A percentile compares a stretch with the other conserved stretches of the same genome.
Evolutionary conservation across 352 stramenopile species (phyloP).

Genomic region (Aphanomyces cochlioides): DNA sequence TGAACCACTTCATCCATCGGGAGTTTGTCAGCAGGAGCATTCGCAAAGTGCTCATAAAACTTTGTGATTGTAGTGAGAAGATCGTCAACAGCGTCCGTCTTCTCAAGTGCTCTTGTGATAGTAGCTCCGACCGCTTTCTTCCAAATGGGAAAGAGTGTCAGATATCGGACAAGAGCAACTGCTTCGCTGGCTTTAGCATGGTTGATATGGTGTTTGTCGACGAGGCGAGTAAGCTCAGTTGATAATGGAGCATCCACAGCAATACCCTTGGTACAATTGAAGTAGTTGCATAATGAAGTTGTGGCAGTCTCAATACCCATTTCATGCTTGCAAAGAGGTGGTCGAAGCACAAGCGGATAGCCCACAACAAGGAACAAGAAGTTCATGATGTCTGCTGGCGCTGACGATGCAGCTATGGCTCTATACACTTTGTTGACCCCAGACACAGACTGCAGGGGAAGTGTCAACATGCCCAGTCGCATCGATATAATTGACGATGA

Average conservation of each 20-base stretch:
- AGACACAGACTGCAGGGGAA: constrained; percentile 73
- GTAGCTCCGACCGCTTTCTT: constrained; percentile 71
- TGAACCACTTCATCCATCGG: background rate
- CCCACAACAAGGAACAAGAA: constrained; percentile 66
- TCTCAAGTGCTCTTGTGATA: constrained; percentile 50
- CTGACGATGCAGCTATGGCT: constrained; percentile 31
- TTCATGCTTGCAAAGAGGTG: constrained; percentile 74
- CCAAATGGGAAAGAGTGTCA: constrained; percentile 75
- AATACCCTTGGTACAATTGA: constrained; percentile 61
- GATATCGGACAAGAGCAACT: constrained; percentile 61
- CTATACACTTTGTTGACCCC: constrained; percentile 64
- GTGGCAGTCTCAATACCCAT: constrained; percentile 69
- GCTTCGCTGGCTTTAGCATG: constrained; percentile 59
- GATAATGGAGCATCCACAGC: constrained; percentile 5
- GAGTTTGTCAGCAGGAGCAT: constrained; percentile 11
- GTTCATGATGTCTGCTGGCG: constrained; percentile 43
- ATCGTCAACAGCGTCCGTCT: constrained; percentile 46
- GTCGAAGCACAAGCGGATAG: constrained; percentile 54
- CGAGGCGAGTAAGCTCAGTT: background rate
- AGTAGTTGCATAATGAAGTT: constrained; percentile 55
- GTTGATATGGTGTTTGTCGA: constrained; percentile 32
- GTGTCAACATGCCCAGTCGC: constrained; percentile 78
- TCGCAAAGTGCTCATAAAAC: constrained; percentile 56
- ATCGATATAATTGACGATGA: constrained; percentile 71
- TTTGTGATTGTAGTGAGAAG: constrained; percentile 58